phyloP scores from a whole-genome alignment of 1,139 yeast species.

The Saccharomyces hybrid region DNA sequence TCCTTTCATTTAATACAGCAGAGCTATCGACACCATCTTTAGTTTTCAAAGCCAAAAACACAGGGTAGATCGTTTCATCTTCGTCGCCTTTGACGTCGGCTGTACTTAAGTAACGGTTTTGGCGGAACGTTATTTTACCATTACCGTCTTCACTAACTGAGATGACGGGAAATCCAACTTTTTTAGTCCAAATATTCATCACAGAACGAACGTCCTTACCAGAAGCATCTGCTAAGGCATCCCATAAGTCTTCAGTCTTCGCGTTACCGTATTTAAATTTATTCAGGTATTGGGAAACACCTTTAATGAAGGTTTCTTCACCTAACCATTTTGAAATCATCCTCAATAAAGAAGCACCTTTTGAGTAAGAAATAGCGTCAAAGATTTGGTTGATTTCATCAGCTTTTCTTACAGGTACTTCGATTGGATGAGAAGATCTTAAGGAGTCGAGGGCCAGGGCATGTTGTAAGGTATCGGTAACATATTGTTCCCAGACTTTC shows the following conservation, averaged over 20 bases:
- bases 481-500: slow-evolving; percentile 75
- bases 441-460: slow-evolving; percentile 67
- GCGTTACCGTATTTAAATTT: slow-evolving; percentile 71
- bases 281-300: slow-evolving; percentile 66
- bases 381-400: slow-evolving; percentile 82
- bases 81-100: slow-evolving; percentile 74
- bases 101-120: slow-evolving; percentile 68
- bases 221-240: slow-evolving; percentile 59
- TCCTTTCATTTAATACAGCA: slow-evolving; percentile 49
- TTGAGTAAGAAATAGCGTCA: slow-evolving; percentile 76
- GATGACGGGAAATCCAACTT: slow-evolving; percentile 75
- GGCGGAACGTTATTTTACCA: slow-evolving; percentile 44
- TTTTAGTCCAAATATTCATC: slow-evolving; percentile 78
- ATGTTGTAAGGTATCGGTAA: slow-evolving; percentile 58
- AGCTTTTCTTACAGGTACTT: slow-evolving; percentile 74
- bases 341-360: slow-evolving; percentile 71
- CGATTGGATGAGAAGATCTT: slow-evolving; percentile 79
- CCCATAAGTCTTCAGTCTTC: slow-evolving; percentile 73
- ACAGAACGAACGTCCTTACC: slow-evolving; percentile 64
- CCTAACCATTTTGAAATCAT: slow-evolving; percentile 77
- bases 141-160: slow-evolving; percentile 46
- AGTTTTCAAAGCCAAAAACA: slow-evolving; percentile 71
- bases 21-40: slow-evolving; percentile 58
- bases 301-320: slow-evolving; percentile 63
- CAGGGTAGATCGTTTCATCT: slow-evolving; percentile 64